Percentiles rank a stretch among this genome's conserved stretches.
phyloP scores from a whole-genome alignment of 306 rosid species.

The Adenanthera pavonina region DNA sequence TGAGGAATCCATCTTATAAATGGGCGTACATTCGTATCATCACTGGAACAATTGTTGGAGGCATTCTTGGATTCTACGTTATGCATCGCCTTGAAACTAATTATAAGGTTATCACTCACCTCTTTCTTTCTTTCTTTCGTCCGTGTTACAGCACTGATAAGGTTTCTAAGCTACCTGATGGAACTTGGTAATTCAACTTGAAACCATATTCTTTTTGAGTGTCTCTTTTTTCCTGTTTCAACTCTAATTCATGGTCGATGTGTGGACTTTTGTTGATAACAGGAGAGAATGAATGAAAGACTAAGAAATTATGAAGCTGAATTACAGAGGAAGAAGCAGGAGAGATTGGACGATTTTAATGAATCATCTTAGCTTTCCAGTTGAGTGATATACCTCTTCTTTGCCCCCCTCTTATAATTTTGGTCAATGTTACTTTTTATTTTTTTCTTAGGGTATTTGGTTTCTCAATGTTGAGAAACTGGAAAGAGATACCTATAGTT shows the following conservation, averaged over 20 bases:
- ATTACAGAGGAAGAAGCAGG: conserved; percentile 59
- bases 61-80: conserved; percentile 80
- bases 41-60: conserved; percentile 8
- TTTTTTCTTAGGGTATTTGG: neutral
- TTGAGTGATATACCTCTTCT: neutral
- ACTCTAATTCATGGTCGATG: neutral
- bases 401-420: neutral
- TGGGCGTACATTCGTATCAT: conserved; percentile 16
- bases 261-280: conserved; percentile 32
- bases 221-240: neutral
- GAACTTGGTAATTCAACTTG: neutral
- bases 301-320: conserved; percentile 67
- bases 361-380: conserved; percentile 53
- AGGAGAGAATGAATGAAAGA: conserved; percentile 80
- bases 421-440: neutral
- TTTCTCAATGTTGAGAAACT: neutral
- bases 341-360: conserved; percentile 63
- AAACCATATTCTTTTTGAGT: conserved; percentile 30
- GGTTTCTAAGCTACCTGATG: neutral
- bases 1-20: conserved; percentile 43
- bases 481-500: neutral
- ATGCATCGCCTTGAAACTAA: conserved; percentile 75
- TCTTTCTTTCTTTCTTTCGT: neutral
- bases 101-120: conserved; percentile 63
- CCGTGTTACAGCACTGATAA: neutral